Base-by-base conservation (phyloP, 2,329 filamentous ascomycete species). In the Hymenoscyphus albidus region DNA sequence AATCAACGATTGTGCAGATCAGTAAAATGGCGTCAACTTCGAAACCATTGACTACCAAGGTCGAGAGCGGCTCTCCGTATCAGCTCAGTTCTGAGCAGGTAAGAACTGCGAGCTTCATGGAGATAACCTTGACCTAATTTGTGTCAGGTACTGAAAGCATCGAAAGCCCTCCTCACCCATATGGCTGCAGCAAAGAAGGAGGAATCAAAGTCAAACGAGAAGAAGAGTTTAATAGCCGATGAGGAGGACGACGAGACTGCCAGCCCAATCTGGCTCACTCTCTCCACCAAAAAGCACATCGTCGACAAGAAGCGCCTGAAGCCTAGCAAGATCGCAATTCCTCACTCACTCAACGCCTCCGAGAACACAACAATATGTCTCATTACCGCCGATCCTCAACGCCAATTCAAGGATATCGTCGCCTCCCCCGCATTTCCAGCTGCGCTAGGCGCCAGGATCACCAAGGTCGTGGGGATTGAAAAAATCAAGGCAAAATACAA, bases 401-500 rank as follows among this genome's bases (percentile, higher is more conserved):
- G 93, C 69, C 85, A 87, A 62, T 96, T 95, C 84, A 98, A 98
- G 82, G 89, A 98, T 77, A 83, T 96, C 57, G 84, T 97, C 68
- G 88, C 87, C 61, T 86, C 89, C 63, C 85, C 89, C 54, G 84
- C 86, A 35, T 93, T 92, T 80, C 90, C 90, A 39, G 80, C 82
- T 64, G 82, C 83, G 58, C 82, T 92, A 67, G 82, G 85, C 73
- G 83, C 85, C 74, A 85, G 87, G 71, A 88, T 94, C 74, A 88
- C 86, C 61, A 85, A 88, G 69, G 85, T 99, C 57, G 89, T 98
- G 73, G 92, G 93, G 72, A 80, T 93, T 70, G 83, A 84, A 72
- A 96, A 98, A 78, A 82, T 99, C 72, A 94, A 94, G 80, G 84
- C 88, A 71, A 94, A 95, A 80, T 97, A 90, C 83, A 88, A 90